These are phyloP conservation scores for Pugionium cornutum DNA, from an alignment of 345 rosid genomes.

Conservation along the genomic window DNA sequence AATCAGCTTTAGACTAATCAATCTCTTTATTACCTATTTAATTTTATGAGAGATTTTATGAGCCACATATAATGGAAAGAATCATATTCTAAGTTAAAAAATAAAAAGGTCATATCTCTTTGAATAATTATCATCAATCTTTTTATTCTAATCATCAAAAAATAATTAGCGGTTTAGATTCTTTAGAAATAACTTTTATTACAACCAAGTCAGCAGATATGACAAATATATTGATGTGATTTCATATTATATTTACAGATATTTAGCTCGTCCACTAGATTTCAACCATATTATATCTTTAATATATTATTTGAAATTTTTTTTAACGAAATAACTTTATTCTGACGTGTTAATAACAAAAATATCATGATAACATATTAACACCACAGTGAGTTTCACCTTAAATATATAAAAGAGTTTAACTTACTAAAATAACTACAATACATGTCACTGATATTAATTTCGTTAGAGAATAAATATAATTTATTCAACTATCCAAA, in stretches of 20 bases:
- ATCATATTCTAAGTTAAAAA: constrained; percentile 38
- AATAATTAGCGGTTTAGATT: constrained; percentile 32
- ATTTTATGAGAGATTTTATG: constrained; percentile 34
- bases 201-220: constrained; percentile 22
- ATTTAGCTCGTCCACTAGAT: constrained; percentile 29
- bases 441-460: too few species aligned
- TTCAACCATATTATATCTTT: background rate
- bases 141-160: constrained; percentile 17
- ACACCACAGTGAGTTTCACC: too few species aligned
- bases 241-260: constrained; percentile 10
- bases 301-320: too few species aligned
- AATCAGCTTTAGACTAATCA: constrained; percentile 38
- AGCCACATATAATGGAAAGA: constrained; percentile 43
- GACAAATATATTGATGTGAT: constrained; percentile 40
- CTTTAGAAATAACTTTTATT: constrained; percentile 19
- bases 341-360: too few species aligned
- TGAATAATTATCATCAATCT: constrained; percentile 20
- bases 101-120: constrained; percentile 24
- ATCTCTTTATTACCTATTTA: constrained; percentile 15
- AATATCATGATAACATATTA: too few species aligned
- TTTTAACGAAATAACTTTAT: too few species aligned
- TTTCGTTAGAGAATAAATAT: too few species aligned
- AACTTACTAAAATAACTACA: too few species aligned
- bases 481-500: too few species aligned
- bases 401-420: too few species aligned